Evolutionary conservation across 2,329 filamentous ascomycete species (phyloP).

Genomic region (Trichophyton simii): DNA sequence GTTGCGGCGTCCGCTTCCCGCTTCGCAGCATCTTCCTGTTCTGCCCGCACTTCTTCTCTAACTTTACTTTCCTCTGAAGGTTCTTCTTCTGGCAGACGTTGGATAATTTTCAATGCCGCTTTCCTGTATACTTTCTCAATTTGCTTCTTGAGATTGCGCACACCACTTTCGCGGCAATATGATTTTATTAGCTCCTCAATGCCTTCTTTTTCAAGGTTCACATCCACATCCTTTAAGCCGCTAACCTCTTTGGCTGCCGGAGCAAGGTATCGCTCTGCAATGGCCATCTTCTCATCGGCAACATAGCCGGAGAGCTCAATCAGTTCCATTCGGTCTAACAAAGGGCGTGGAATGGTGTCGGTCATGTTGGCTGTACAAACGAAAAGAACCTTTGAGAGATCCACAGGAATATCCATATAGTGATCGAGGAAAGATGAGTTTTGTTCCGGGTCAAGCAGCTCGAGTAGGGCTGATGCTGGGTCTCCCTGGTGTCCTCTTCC

Average conservation of each 20-base stretch:
- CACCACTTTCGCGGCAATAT: slow-evolving; percentile 93
- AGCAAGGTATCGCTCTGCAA: slow-evolving; percentile 82
- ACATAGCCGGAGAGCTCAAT: slow-evolving; percentile 95
- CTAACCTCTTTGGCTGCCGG: slow-evolving; percentile 90
- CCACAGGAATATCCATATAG: slow-evolving; percentile 96
- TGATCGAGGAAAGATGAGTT: slow-evolving; percentile 96
- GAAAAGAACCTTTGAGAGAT: slow-evolving; percentile 93
- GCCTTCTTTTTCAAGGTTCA: slow-evolving; percentile 72
- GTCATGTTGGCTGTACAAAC: slow-evolving; percentile 99
- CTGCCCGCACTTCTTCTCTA: slow-evolving; percentile 73
- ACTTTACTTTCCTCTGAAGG: slow-evolving; percentile 50
- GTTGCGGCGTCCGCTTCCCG: not conserved
- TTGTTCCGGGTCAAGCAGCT: slow-evolving; percentile 90
- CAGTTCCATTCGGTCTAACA: slow-evolving; percentile 94
- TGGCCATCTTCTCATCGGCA: slow-evolving; percentile 96
- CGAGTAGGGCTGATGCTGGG: slow-evolving; percentile 83
- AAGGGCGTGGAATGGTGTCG: slow-evolving; percentile 86
- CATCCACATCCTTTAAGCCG: slow-evolving; percentile 78
- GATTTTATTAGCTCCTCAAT: slow-evolving; percentile 97
- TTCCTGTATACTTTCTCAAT: slow-evolving; percentile 99
- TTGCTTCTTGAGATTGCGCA: slow-evolving; percentile 96
- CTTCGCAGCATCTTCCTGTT: slow-evolving; percentile 46
- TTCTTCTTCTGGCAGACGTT: slow-evolving; percentile 26
- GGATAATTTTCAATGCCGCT: slow-evolving; percentile 90
- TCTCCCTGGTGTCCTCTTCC: slow-evolving; percentile 93